Conservation (phyloP, 139 green algal genomes). For the Chlorella sp. region DNA sequence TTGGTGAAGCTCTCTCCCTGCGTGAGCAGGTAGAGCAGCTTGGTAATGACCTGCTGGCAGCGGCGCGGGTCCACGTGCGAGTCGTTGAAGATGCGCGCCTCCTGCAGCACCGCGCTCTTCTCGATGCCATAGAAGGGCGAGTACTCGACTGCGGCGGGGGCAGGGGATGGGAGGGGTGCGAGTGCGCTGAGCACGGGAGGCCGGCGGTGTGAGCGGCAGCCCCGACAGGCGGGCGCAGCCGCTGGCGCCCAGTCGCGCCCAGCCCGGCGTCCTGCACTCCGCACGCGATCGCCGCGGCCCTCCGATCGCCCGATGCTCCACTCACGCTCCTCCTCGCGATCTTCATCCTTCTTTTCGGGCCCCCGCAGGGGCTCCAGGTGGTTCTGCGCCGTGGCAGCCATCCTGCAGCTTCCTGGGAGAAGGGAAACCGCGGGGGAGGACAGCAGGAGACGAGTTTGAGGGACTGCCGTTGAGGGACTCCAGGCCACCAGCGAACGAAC, state of each 20-base stretch:
- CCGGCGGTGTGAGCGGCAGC: neutral
- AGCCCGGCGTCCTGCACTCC: too few species aligned
- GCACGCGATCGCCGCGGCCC: too few species aligned
- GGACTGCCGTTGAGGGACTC: too few species aligned
- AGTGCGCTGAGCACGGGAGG: neutral
- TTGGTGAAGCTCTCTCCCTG: conserved; percentile 99
- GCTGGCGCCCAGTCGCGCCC: neutral
- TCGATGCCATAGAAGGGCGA: conserved; percentile 99
- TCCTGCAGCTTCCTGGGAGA: too few species aligned
- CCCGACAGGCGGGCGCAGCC: neutral
- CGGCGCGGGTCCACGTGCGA: conserved; percentile 88
- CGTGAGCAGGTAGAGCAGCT: conserved; percentile 97
- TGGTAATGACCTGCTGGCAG: conserved; percentile 99
- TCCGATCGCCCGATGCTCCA: neutral
- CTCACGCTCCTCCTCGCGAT: conserved; percentile 92
- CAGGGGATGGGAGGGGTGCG: neutral
- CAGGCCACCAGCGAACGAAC: too few species aligned
- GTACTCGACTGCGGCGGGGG: conserved; percentile 85
- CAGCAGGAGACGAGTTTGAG: too few species aligned
- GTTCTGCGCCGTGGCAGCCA: conserved; percentile 46
- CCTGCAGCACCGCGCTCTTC: conserved; percentile 98
- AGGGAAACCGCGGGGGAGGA: too few species aligned
- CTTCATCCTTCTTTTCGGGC: conserved; percentile 89
- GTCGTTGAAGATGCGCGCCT: conserved; percentile 95
- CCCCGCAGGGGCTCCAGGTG: conserved; percentile 63